These are phyloP conservation scores for Hyaloscypha variabilis DNA, from an alignment of 495 filamentous ascomycete genomes.

Conservation along the genomic window DNA sequence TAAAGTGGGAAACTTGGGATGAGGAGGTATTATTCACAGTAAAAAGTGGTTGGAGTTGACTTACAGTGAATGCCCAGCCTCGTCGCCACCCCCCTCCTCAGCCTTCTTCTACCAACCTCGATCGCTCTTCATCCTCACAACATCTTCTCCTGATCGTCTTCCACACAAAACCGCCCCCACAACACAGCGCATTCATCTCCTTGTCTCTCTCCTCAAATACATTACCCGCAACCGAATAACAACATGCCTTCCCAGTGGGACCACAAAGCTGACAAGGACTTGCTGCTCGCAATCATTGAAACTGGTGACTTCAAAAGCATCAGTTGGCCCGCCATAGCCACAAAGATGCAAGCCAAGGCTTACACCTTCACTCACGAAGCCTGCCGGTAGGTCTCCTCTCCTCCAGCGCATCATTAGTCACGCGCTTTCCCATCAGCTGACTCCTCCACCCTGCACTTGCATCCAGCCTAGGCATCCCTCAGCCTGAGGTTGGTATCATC, in stretches of 20 bases:
- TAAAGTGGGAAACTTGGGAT: background rate
- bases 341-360: conserved; percentile 32
- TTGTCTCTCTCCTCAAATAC: conserved; percentile 20
- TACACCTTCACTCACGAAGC: conserved; percentile 36
- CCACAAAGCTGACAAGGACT: conserved; percentile 30
- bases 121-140: conserved; percentile 27
- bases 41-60: conserved; percentile 1
- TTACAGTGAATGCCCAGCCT: conserved; percentile 1
- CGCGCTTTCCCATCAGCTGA: background rate
- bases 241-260: conserved; percentile 32
- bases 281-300: conserved; percentile 33
- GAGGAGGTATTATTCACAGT: background rate
- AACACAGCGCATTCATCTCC: background rate
- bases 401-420: conserved; percentile 7
- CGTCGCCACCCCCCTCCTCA: conserved; percentile 1
- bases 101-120: background rate
- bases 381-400: conserved; percentile 35
- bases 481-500: conserved; percentile 6
- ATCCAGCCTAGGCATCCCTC: background rate
- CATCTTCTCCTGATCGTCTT: conserved; percentile 15
- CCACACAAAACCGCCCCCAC: conserved; percentile 8
- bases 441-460: background rate
- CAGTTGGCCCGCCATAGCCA: conserved; percentile 31
- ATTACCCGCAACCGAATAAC: conserved; percentile 12
- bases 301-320: conserved; percentile 22